phyloP scores from a whole-genome alignment of 202 grass and related monocot genomes.

The Panicum hallii region DNA sequence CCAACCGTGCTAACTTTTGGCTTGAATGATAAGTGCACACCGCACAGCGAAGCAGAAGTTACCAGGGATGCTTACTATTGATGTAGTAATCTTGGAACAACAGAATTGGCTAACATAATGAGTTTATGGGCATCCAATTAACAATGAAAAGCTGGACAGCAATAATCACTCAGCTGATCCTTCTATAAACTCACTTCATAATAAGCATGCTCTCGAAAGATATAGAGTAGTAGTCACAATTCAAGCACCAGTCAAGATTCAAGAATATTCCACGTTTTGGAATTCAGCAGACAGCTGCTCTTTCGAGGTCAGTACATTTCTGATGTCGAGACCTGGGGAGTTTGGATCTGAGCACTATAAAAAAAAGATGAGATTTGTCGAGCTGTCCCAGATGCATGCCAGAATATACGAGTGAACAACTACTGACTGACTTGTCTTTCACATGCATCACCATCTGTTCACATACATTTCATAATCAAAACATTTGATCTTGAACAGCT shows the following conservation, averaged over 20 bases:
- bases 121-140: neutral
- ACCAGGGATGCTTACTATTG: too few species aligned
- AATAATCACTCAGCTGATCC: neutral
- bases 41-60: too few species aligned
- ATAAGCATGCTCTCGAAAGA: neutral
- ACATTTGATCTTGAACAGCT: constrained; percentile 12
- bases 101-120: neutral
- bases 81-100: neutral
- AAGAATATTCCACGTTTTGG: constrained; percentile 51
- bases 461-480: constrained; percentile 32
- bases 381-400: constrained; percentile 51
- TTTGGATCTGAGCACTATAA: constrained; percentile 54
- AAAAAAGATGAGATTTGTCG: constrained; percentile 26
- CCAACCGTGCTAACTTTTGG: too few species aligned
- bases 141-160: neutral
- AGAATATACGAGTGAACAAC: constrained; percentile 12
- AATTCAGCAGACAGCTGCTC: constrained; percentile 14
- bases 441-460: constrained; percentile 35
- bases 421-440: constrained; percentile 32
- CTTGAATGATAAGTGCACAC: too few species aligned
- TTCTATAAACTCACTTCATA: neutral
- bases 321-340: neutral
- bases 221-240: neutral
- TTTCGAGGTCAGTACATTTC: constrained; percentile 37
- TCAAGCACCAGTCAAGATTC: constrained; percentile 23